Base-by-base conservation (phyloP, 305 asterid species). In the Fraxinus nigra region DNA sequence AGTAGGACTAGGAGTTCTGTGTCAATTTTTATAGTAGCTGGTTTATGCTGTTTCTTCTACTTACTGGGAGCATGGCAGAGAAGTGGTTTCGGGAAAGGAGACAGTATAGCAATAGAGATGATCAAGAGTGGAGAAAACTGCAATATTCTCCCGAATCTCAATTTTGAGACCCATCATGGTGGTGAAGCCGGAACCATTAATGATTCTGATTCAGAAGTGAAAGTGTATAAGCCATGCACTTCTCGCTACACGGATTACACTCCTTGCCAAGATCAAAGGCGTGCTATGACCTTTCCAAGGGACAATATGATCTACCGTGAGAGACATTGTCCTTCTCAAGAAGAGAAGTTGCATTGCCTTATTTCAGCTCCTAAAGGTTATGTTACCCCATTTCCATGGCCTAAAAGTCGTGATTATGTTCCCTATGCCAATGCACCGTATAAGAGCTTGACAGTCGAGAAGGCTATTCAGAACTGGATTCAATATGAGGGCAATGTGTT, bases 21-120 rank as follows among this genome's bases (percentile, higher is more conserved):
- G 38, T 94, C 98, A 2, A 90, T 95, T 33, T 91, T 95, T 79
- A 94, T 95, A 67, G 90, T 94, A 78, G 97, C 94, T 22, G 98
- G 99, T 79, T 87, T 95, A 59, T 95, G 99, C 86, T 92, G 97
- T 84, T 95, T 95, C 91, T 95, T 95, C 91, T 95, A 95, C 87
- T 85, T 95, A 75, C 89, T 95, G 40, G 99, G 98, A 82, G 98
- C 98, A 89, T 95, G 99, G 99, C 99, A 95, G 85, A 91, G 96
- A 82, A 94, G 98, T 80, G 99, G 98, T 0, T 91, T 92, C 18
- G 99, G 98, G 16, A 95, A 94, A 86, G 99, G 99, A 67, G 98
- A 95, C 84, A 93, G 93, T 30, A 94, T 95, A 82, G 98, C 99
- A 40, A 51, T 92, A 86, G 97, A 92, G 84, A 82, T 94, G 87